Base-by-base conservation (phyloP, 164 flowering plant genomes). In the Tetracentron sinense region DNA sequence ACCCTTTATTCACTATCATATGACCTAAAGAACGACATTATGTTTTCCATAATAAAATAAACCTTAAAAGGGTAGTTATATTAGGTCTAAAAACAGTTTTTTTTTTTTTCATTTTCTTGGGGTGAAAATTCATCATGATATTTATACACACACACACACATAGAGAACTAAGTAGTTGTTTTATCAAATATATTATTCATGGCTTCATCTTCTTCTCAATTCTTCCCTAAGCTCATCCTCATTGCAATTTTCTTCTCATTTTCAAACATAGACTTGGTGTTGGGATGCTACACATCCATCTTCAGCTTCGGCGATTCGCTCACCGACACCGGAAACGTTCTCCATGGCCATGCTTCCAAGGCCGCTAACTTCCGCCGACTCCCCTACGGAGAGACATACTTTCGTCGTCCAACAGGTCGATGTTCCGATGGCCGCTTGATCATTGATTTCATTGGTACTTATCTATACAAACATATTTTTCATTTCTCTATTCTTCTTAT, bases 311-410 rank as follows among this genome's bases (percentile, higher is more conserved):
- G 83, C 12, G 80, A 79, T 35, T 79, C 80, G 0, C 68, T 76
- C 22, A 62, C 80, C 23, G 80, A 79, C 48, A 71, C 80, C 6
- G 83, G 83, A 11, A 79, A 79, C 51, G 16, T 30, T 0, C 22
- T 69, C 33, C 55, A 15, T 19, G 21, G 59, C 0, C 28, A 64
- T 17, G 10, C 60, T 12, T 29, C 22, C 17, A 38, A 29, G 4
- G 49, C 8, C 23, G 31, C 65, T 4, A 10, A 1, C 27, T 7
- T 46, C 0, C 33, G 21, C 10, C 30, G 31, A 0, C 66, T 50
- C 10, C 83, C 83, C 15, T 78, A 80, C 55, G 81, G 83, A n/a
- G 65, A 61, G 57, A 73, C 81, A 12, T 80, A 54, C 66, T 80
- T 77, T 46, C 66, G 61, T 22, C 62, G 22, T 27, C 75, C 83